A percentile compares a stretch with the other conserved stretches of the same genome.
Evolutionary conservation across 805 yeast genomes (phyloP).

Genomic region (Grigorovia transvaalensis): DNA sequence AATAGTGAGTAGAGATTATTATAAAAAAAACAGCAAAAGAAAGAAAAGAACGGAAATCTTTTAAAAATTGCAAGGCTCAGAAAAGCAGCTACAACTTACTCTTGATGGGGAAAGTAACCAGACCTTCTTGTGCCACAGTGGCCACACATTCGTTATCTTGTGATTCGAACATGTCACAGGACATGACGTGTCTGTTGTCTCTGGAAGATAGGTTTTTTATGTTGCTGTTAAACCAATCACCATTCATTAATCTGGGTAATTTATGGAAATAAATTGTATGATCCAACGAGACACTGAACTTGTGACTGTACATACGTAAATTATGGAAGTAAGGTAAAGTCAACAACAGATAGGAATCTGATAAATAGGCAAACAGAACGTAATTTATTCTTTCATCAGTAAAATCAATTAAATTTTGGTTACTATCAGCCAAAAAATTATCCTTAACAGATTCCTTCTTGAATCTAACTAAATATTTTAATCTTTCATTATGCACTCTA

Average conservation of each 20-base stretch:
- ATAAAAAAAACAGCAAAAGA: too few species aligned
- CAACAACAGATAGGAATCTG: constrained; percentile 47
- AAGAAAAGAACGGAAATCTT: not conserved
- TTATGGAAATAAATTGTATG: constrained; percentile 60
- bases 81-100: constrained; percentile 11
- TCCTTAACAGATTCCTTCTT: constrained; percentile 4
- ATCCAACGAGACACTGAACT: constrained; percentile 51
- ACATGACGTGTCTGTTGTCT: constrained; percentile 44
- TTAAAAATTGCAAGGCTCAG: too few species aligned
- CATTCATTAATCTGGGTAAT: constrained; percentile 23
- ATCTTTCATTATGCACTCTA: constrained; percentile 5
- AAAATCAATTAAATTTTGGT: not conserved
- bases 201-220: constrained; percentile 40
- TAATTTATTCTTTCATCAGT: constrained; percentile 34
- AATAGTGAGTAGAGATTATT: not conserved
- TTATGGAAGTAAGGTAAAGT: constrained; percentile 43
- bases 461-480: constrained; percentile 22
- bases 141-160: constrained; percentile 44
- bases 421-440: too few species aligned
- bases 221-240: constrained; percentile 44
- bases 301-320: constrained; percentile 35
- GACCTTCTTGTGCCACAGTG: constrained; percentile 57
- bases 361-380: constrained; percentile 47
- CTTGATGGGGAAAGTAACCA: constrained; percentile 24
- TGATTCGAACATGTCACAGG: constrained; percentile 45